phyloP scores from a whole-genome alignment of 129 eudicot species.

The Tanacetum coccineum region DNA sequence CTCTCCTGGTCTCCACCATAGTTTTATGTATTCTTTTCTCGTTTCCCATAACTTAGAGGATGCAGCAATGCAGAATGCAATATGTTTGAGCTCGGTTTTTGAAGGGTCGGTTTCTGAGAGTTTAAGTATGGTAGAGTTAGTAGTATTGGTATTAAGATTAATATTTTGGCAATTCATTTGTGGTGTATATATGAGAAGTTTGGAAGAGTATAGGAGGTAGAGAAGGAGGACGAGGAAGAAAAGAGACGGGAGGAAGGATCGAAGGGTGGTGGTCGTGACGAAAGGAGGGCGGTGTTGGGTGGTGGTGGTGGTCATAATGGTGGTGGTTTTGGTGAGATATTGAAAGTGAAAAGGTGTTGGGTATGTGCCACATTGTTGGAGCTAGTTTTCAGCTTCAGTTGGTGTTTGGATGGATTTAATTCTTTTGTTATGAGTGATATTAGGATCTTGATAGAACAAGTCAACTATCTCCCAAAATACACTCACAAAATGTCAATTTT shows the following conservation, averaged over 20 bases:
- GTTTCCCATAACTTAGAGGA: constrained; percentile 60
- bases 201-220: constrained; percentile 52
- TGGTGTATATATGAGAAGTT: constrained; percentile 25
- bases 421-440: constrained; percentile 35
- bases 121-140: neutral
- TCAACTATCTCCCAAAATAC: neutral
- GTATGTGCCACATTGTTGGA: constrained; percentile 11
- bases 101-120: constrained; percentile 5
- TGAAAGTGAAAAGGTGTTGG: constrained; percentile 16
- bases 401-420: constrained; percentile 31
- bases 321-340: constrained; percentile 25
- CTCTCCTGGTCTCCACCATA: constrained; percentile 67
- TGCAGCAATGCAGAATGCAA: constrained; percentile 72
- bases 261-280: constrained; percentile 29
- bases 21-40: constrained; percentile 68
- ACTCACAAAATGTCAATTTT: neutral
- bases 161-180: constrained; percentile 16
- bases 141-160: neutral
- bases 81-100: constrained; percentile 41
- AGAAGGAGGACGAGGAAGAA: constrained; percentile 32
- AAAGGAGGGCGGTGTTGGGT: constrained; percentile 32
- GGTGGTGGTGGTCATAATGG: constrained; percentile 33
- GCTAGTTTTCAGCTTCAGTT: constrained; percentile 9
- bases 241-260: constrained; percentile 32
- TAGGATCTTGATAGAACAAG: constrained; percentile 33